phyloP scores from a whole-genome alignment of 1,284 basidiomycete species.

The Irpex lacteus region DNA sequence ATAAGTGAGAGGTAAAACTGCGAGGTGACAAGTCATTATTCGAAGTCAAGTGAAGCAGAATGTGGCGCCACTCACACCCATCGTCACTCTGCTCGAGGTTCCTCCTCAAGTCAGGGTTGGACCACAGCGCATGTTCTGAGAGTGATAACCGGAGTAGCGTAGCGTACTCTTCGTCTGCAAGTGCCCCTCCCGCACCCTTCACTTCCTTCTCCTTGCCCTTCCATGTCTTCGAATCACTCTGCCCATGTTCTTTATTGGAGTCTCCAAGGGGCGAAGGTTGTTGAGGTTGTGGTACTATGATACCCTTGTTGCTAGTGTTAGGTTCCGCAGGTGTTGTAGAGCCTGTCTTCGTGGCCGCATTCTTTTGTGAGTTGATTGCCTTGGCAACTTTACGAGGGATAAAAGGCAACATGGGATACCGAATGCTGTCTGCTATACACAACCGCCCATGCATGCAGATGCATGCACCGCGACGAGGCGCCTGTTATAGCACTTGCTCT shows the following conservation, averaged over 20 bases:
- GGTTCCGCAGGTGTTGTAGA: background rate
- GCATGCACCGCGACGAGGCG: background rate
- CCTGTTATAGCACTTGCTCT: background rate
- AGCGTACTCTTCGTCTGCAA: constrained; percentile 42
- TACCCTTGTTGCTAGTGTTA: background rate
- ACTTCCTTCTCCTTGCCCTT: constrained; percentile 19
- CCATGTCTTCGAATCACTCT: background rate
- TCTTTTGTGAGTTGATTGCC: constrained; percentile 3
- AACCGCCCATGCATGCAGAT: background rate
- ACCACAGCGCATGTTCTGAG: constrained; percentile 66
- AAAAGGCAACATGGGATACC: constrained; percentile 24
- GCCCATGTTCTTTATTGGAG: background rate
- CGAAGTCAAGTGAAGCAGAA: constrained; percentile 4
- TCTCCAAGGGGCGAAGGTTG: background rate
- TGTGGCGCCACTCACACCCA: constrained; percentile 44
- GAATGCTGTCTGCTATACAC: background rate
- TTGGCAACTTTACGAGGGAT: constrained; percentile 26
- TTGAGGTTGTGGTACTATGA: background rate
- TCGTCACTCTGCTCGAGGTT: constrained; percentile 42
- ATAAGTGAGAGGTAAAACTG: constrained; percentile 58
- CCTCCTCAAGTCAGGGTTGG: constrained; percentile 48
- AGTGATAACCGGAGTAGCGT: constrained; percentile 52
- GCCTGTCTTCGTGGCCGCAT: background rate
- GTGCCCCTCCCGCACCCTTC: background rate
- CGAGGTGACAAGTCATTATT: constrained; percentile 4